A percentile compares a stretch with the other conserved stretches of the same genome.
phyloP scores from a whole-genome alignment of 176 grass and related monocot genomes.

The Musa itinerans region DNA sequence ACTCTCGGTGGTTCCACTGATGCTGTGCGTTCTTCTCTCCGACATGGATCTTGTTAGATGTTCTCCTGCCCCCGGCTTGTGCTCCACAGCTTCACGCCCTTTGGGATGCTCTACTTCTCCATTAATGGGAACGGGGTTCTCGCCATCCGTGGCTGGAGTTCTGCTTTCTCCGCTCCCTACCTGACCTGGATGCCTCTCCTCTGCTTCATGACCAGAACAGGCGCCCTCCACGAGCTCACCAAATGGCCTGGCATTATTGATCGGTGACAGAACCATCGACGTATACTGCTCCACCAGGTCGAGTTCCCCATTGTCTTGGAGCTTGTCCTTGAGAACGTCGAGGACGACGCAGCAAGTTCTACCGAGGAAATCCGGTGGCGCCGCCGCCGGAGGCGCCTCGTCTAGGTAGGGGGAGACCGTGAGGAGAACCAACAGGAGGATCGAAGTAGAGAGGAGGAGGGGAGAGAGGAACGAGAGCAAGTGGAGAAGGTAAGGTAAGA shows the following conservation, averaged over 20 bases:
- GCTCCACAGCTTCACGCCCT: no score
- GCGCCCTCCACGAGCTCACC: neutral
- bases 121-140: neutral
- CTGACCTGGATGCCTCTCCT: neutral
- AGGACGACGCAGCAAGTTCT: constrained; percentile 53
- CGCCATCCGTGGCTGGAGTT: neutral
- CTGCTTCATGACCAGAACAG: neutral
- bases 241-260: neutral
- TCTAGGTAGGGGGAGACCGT: constrained; percentile 36
- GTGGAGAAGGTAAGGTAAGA: constrained; percentile 41
- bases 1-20: constrained; percentile 28
- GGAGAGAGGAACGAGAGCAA: constrained; percentile 55
- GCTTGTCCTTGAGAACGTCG: constrained; percentile 35
- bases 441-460: constrained; percentile 61
- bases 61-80: constrained; percentile 11
- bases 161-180: neutral
- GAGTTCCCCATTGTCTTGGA: neutral
- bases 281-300: constrained; percentile 28
- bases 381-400: neutral
- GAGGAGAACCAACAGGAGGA: constrained; percentile 46
- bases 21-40: constrained; percentile 32
- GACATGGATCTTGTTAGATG: constrained; percentile 31
- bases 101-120: neutral
- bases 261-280: constrained; percentile 20
- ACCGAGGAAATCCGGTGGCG: constrained; percentile 30